Base-by-base conservation (phyloP, 2,329 filamentous ascomycete species). In the Fusarium continuum region DNA sequence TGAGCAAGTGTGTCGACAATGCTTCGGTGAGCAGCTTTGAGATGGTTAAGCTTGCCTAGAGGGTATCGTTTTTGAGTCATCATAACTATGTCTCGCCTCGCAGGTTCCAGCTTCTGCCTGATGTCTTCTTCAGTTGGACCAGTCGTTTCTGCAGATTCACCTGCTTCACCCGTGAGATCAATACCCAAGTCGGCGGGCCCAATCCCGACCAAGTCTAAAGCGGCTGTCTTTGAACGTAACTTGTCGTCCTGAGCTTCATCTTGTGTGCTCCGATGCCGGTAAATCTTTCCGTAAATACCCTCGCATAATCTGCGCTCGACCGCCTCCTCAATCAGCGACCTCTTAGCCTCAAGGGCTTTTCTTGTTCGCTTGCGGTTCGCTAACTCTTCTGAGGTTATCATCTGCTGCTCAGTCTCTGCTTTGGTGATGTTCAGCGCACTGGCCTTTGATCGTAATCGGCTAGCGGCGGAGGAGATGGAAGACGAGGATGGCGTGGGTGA, bases 241-340 rank as follows among this genome's bases (percentile, higher is more conserved):
- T 96, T 97, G 71, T 96, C 93, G 73, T 99, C 95, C 71, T 94
- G 87, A 11, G 95, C 93, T 76, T 97, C 94, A 73, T 99, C 95
- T 70, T 98, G 89, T 0, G 94, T 96, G 73, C 85, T 95, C 57
- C 90, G 87, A 75, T 99, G 95, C 40, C 93, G 88, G 84, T 94
- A 99, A 73, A 99, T 92, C 65, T 91, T 89, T 55, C 89, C 84
- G 72, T 98, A 98, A 39, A 94, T 88, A 48, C 89, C 88, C 73
- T 96, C 92, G 72, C 92, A 96, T 10, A 93, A 85, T 62, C 91
- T 87, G 64, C 91, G 86, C 74, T 99, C 95, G 0, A 98, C 91
- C 5, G 93, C 92, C 76, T 99, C 95, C 76, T 99, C 94, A 25
- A 98, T 77, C 9, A 90, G 83, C 4, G 85, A 76, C 35, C 88